Evolutionary conservation across 192 early-diverging fungal species (phyloP).

Genomic region (Backusella mclennaniae): DNA sequence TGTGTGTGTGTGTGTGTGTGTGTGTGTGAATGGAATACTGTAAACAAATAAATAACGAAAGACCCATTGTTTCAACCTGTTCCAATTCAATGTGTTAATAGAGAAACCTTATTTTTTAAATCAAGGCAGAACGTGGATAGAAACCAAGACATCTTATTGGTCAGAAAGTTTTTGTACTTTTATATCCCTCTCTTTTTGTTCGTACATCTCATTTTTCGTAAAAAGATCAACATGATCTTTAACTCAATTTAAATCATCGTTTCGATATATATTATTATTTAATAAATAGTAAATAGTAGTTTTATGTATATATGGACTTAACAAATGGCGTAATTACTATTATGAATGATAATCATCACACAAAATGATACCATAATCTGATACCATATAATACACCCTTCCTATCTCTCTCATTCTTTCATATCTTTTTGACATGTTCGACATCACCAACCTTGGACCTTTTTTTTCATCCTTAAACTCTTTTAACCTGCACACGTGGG

Average conservation of each 20-base stretch:
- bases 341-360: no score
- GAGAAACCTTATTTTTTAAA: conserved; percentile 19
- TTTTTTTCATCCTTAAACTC: background rate
- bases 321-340: no score
- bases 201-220: background rate
- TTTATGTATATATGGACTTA: no score
- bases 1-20: no score
- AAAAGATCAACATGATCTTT: background rate
- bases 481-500: background rate
- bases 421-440: background rate
- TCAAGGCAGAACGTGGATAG: background rate
- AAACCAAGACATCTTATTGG: background rate
- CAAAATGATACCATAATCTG: no score
- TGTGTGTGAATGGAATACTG: background rate
- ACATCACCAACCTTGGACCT: background rate
- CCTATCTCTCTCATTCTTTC: background rate
- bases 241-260: background rate
- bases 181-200: background rate
- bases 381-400: background rate
- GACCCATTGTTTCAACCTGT: background rate
- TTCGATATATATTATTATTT: no score
- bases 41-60: background rate
- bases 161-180: background rate
- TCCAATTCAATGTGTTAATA: background rate
- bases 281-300: no score